Conservation (phyloP, 257 asterid genomes). For the Gardenia jasminoides region DNA sequence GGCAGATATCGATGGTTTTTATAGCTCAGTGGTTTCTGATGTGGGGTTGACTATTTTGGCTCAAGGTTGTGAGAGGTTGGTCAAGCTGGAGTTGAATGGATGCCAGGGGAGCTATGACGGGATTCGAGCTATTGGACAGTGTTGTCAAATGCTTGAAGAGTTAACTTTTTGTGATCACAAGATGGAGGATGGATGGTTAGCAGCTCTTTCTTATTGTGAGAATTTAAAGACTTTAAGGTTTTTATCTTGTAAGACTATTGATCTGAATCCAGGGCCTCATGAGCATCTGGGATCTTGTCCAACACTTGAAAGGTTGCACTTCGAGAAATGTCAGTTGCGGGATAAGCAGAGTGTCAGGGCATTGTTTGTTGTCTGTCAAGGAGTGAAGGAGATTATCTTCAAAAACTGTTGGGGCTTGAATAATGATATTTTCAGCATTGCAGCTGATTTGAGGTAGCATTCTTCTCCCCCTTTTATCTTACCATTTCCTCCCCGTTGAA, state of each 20-base stretch:
- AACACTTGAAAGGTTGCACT: constrained; percentile 48
- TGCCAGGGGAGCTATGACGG: constrained; percentile 74
- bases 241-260: constrained; percentile 56
- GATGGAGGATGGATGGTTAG: constrained; percentile 76
- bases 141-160: constrained; percentile 73
- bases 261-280: constrained; percentile 30
- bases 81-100: constrained; percentile 69
- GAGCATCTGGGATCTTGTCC: constrained; percentile 50
- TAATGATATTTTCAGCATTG: constrained; percentile 49
- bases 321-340: constrained; percentile 68
- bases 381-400: constrained; percentile 41
- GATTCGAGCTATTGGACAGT: constrained; percentile 61
- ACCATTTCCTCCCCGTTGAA: not conserved
- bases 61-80: constrained; percentile 68
- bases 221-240: constrained; percentile 61
- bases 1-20: constrained; percentile 48
- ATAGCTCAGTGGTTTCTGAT: constrained; percentile 54
- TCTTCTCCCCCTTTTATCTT: not conserved
- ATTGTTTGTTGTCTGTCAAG: constrained; percentile 51
- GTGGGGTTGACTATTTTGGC: constrained; percentile 72
- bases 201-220: constrained; percentile 56
- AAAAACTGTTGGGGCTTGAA: constrained; percentile 61
- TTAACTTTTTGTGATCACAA: constrained; percentile 48
- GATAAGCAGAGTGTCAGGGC: constrained; percentile 44
- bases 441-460: constrained; percentile 49